These are phyloP conservation scores for Blastosporella zonata DNA, from an alignment of 1,284 basidiomycete species.

Conservation along the genomic window DNA sequence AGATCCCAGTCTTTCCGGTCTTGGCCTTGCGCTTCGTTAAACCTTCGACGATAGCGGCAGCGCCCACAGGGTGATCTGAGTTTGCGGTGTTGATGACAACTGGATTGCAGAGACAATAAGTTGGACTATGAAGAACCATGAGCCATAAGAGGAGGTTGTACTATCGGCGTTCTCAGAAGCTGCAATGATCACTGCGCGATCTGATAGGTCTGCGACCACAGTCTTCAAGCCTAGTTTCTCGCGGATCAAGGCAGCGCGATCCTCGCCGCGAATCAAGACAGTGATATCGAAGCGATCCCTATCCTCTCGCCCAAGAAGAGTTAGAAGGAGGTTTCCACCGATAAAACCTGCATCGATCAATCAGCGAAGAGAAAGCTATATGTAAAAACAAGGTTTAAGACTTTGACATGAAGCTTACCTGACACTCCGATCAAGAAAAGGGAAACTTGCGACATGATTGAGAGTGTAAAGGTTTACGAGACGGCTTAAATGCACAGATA, in stretches of 20 bases:
- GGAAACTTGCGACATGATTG: neutral
- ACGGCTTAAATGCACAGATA: no score
- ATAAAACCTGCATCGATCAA: constrained; percentile 11
- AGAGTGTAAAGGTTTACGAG: no score
- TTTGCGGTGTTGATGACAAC: constrained; percentile 17
- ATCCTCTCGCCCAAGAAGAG: constrained; percentile 13
- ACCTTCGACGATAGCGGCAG: constrained; percentile 15
- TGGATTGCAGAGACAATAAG: neutral
- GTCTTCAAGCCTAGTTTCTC: constrained; percentile 17
- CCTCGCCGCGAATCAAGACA: constrained; percentile 15
- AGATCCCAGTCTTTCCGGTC: constrained; percentile 12
- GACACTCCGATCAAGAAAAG: no score
- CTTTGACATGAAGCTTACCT: no score
- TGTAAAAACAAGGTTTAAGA: no score
- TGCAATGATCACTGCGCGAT: constrained; percentile 6
- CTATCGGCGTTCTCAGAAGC: constrained; percentile 17
- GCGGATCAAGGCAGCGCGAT: constrained; percentile 11
- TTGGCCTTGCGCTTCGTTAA: constrained; percentile 15
- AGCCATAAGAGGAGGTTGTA: neutral
- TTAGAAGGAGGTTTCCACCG: constrained; percentile 13
- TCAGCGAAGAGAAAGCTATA: neutral
- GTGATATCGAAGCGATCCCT: constrained; percentile 16
- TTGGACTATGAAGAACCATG: neutral
- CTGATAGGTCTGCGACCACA: constrained; percentile 16
- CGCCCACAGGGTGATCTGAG: constrained; percentile 15